Evolutionary conservation across 2,329 filamentous ascomycete genomes (phyloP).

Genomic region (Coniochaeta sp.): DNA sequence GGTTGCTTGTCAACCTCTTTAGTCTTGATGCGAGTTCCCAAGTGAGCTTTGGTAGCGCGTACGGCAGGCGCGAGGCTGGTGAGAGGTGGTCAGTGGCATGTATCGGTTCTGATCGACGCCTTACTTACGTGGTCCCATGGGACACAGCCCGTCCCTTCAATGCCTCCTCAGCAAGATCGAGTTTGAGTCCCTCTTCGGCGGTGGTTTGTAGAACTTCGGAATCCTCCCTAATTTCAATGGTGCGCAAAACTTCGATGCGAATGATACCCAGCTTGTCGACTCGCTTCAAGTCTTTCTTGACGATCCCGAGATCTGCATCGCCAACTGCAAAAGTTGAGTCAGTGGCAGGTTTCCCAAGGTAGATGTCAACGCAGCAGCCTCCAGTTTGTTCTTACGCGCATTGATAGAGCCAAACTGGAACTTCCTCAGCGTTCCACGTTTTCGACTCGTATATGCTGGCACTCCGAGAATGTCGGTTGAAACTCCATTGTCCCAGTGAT

Average conservation of each 20-base stretch:
- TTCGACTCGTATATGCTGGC: neutral
- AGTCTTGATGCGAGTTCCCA: neutral
- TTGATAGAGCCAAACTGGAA: neutral
- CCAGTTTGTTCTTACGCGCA: neutral
- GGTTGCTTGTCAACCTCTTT: neutral
- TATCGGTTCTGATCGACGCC: neutral
- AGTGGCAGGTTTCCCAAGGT: neutral
- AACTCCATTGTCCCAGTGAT: neutral
- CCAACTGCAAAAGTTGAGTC: neutral
- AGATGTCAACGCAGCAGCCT: neutral
- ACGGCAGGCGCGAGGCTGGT: neutral
- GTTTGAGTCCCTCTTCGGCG: neutral
- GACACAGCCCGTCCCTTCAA: neutral
- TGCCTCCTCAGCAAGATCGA: neutral
- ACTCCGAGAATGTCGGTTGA: neutral
- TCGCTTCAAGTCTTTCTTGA: neutral
- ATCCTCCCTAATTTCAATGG: neutral
- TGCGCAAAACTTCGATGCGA: neutral
- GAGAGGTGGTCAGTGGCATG: neutral
- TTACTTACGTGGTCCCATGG: neutral
- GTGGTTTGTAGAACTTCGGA: neutral
- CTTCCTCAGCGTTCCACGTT: neutral
- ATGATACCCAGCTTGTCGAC: neutral
- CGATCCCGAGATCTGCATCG: neutral
- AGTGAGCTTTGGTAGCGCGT: neutral